Evolutionary conservation across 2,329 filamentous ascomycete species (phyloP).

Genomic region (Plectosphaerella plurivora): DNA sequence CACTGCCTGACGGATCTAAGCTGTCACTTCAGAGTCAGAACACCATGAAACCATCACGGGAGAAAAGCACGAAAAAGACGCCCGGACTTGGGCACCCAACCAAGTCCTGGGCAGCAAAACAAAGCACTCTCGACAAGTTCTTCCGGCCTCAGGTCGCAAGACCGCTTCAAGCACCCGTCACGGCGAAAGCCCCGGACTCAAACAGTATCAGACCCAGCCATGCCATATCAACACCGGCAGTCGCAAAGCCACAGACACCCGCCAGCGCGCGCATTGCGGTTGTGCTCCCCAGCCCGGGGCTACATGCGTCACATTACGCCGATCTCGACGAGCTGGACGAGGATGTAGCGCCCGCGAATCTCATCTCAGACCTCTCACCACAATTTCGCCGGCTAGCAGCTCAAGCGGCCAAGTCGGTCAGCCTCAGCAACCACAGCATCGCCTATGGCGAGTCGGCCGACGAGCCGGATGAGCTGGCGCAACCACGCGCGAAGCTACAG

Average conservation of each 20-base stretch:
- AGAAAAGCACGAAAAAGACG: no score
- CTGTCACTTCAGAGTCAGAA: no score
- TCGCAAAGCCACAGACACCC: slow-evolving; percentile 4
- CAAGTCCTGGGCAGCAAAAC: background rate
- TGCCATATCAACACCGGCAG: background rate
- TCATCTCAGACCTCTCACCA: slow-evolving; percentile 16
- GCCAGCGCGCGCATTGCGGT: slow-evolving; percentile 6
- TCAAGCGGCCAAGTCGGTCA: slow-evolving; percentile 7
- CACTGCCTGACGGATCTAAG: no score
- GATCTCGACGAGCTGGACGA: background rate
- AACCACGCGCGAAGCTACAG: background rate
- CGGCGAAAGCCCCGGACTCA: no score
- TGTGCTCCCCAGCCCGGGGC: slow-evolving; percentile 6
- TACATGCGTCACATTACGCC: background rate
- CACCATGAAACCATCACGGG: no score
- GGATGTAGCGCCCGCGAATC: background rate
- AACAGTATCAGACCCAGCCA: background rate
- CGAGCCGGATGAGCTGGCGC: background rate
- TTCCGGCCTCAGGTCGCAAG: background rate
- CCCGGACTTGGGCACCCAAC: no score
- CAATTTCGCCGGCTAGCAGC: slow-evolving; percentile 8
- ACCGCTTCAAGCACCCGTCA: background rate
- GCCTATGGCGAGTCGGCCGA: background rate
- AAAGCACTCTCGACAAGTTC: background rate
- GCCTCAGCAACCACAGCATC: slow-evolving; percentile 6